Base-by-base conservation (phyloP, 129 eudicot genomes). In the Tagetes patula region DNA sequence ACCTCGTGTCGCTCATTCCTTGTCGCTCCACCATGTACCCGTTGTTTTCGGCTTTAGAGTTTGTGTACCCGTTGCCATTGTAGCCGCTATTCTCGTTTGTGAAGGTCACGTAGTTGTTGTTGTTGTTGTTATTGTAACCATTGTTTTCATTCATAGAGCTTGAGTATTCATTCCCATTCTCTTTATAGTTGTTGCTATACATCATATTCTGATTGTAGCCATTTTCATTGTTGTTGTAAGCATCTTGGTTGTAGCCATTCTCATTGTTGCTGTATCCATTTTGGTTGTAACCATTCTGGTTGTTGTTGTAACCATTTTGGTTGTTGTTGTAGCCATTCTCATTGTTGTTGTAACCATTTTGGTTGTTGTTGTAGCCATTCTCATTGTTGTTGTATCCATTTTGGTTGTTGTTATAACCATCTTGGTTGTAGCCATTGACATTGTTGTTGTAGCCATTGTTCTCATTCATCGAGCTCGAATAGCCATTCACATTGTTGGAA, bases 1-100 rank as follows among this genome's bases (percentile, higher is more conserved):
- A 83, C 59, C 83, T 80, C 8, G 91, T 89, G 45, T 89, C 96
- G 33, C 96, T 85, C 85, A 88, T 47, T 47, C 96, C 96, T 67
- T 83, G 86, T 71, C 40, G 83, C 80, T 69, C 77, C 42, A 1
- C 60, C 59, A 20, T 43, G 69, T 85, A 69, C 43, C 73, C 71
- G 8, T 67, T 30, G 40, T 59, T 76, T 49, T 79, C 49, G n/a
- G 72, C 64, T 42, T 49, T 72, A 34, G 39, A 43, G 9, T 67
- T 82, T 20, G 76, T 72, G 49, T 74, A 77, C 3, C 30, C 71
- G 12, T 77, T 53, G 41, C 77, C 82, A n/a, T 77, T 73, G 59
- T 81, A 72, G 43, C 70, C 81, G 33, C 49, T 74, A 4, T 74
- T 75, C 63, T 70, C 68, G 10, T 76, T 77, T 34, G 61, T 40